phyloP scores from a whole-genome alignment of 1,139 yeast genomes.

The Petasospora rhodanensis region DNA sequence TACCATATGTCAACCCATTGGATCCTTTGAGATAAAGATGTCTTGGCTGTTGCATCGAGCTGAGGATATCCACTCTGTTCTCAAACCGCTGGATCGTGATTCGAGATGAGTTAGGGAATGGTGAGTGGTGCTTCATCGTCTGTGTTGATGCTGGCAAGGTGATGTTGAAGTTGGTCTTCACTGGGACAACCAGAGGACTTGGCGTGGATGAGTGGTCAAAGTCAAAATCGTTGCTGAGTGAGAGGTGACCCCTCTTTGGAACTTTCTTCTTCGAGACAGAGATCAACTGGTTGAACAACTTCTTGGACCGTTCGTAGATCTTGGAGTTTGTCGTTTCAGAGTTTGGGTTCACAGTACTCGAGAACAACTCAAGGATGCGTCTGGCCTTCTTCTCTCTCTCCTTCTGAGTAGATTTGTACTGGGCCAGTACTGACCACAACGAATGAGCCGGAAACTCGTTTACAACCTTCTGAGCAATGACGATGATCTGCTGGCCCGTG shows the following conservation, averaged over 20 bases:
- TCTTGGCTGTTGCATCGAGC: constrained; percentile 84
- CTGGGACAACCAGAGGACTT: constrained; percentile 76
- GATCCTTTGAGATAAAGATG: constrained; percentile 74
- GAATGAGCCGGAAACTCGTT: constrained; percentile 74
- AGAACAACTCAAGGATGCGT: constrained; percentile 33
- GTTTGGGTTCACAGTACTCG: constrained; percentile 16
- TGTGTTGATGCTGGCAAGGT: constrained; percentile 50
- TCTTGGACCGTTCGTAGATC: constrained; percentile 24
- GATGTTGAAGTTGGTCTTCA: constrained; percentile 67
- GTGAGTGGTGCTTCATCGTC: constrained; percentile 39
- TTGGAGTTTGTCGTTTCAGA: constrained; percentile 11
- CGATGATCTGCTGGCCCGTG: constrained; percentile 53
- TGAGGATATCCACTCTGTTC: constrained; percentile 61
- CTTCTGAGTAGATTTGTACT: constrained; percentile 60
- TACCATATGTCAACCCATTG: constrained; percentile 64
- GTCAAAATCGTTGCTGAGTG: constrained; percentile 43
- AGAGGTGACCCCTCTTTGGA: constrained; percentile 21
- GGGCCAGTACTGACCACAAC: constrained; percentile 80
- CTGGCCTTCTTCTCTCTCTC: constrained; percentile 53
- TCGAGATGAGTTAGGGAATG: constrained; percentile 50
- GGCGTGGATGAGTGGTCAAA: constrained; percentile 51
- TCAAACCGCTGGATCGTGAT: constrained; percentile 57
- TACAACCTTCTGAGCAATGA: constrained; percentile 54
- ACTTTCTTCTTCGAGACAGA: constrained; percentile 34
- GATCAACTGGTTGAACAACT: constrained; percentile 29